A percentile compares a stretch with the other conserved stretches of the same genome.
Evolutionary conservation across 1,284 basidiomycete species (phyloP).

Genomic region (Irpex sp.): DNA sequence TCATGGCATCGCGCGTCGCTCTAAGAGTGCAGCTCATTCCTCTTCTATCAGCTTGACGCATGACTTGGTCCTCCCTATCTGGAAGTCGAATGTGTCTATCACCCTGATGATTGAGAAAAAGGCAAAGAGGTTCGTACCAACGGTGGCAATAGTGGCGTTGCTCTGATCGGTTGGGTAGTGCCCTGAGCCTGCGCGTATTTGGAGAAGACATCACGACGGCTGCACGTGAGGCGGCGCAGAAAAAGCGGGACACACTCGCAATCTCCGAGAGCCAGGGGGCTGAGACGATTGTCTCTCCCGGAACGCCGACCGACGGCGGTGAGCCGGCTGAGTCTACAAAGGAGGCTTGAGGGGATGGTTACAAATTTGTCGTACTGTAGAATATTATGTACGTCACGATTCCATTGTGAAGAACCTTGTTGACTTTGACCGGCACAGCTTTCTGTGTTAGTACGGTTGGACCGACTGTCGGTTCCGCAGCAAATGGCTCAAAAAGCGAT

Average conservation of each 20-base stretch:
- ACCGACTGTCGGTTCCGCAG: background rate
- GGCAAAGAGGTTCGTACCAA: slow-evolving; percentile 70
- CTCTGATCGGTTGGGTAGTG: slow-evolving; percentile 36
- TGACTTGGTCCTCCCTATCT: slow-evolving; percentile 81
- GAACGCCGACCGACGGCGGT: background rate
- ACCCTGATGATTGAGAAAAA: slow-evolving; percentile 93
- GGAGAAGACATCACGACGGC: slow-evolving; percentile 67
- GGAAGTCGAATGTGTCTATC: slow-evolving; percentile 86
- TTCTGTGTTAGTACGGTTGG: background rate
- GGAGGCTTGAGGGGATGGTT: background rate
- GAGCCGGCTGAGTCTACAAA: background rate
- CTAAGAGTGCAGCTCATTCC: background rate
- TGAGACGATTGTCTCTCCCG: background rate
- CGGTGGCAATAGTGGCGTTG: background rate
- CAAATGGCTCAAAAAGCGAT: background rate
- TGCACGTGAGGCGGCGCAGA: slow-evolving; percentile 35
- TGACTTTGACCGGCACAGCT: background rate
- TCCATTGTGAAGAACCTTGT: background rate
- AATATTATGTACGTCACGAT: background rate
- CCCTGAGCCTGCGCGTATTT: slow-evolving; percentile 77
- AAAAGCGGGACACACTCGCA: slow-evolving; percentile 10
- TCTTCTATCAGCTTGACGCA: slow-evolving; percentile 55
- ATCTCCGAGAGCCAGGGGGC: background rate
- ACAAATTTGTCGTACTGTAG: background rate
- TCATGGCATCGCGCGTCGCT: background rate